Base-by-base conservation (phyloP, 208 protist species). In the Hexamita inflata region DNA sequence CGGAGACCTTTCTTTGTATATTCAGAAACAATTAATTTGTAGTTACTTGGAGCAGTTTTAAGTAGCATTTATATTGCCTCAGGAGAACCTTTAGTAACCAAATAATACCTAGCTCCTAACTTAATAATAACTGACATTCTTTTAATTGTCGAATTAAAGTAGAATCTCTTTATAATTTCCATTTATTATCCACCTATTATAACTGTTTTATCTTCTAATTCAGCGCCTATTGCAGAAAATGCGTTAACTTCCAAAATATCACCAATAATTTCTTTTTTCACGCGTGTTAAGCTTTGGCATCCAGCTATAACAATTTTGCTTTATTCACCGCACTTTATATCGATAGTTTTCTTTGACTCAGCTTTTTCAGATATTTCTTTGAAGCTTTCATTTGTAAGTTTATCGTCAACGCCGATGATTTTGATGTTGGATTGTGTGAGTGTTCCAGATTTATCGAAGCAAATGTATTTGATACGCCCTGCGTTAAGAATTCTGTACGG, bases 381-480 rank as follows among this genome's bases (percentile, higher is more conserved):
- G 19, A 53, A 4, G 19, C 45, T 53, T 24, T 4, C 19, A 53
- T 4, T 24, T 53, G 45, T 24, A 24, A 53, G 19, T 53, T 53
- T 24, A 53, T 53, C 45, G 19, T 53, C 38, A 45, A 70, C n/a
- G 2, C 32, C 64, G 9, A 40, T 19, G 11, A 70, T 15, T n/a
- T 70, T 49, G 9, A 70, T 38, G 11, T 70, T 34, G 11, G 26
- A 40, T 42, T 49, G 9, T 19, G 30, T 42, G 7, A 70, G 35
- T 70, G 64, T 70, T 49, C 64, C 64, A 42, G 64, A 42, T 38
- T 70, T 70, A 49, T 70, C 64, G n/a, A 70, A 70, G 35, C 64
- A 70, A 70, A n/a, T 15, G 15, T 42, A 30, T 32, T 4, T 15
- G 7, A 70, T 15, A 28, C 38, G 11, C 7, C 64, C 64, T 24